Conservation (phyloP, 805 yeast genomes). For the Candida ulmi region DNA sequence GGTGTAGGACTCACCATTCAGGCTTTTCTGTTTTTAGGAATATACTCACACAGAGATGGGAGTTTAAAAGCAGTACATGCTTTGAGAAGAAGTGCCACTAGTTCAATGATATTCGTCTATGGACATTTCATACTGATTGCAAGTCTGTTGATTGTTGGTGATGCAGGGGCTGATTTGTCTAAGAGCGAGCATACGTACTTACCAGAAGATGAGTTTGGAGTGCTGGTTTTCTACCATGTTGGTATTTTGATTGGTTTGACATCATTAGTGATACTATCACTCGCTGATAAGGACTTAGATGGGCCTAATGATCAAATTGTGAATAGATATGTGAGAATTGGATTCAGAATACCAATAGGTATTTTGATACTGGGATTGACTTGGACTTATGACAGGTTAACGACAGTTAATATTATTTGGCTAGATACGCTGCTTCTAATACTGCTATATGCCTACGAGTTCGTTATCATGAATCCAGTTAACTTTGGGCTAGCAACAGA, state of each 20-base stretch:
- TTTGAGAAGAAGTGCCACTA: slow-evolving; percentile 37
- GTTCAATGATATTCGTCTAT: slow-evolving; percentile 42
- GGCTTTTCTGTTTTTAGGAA: slow-evolving; percentile 45
- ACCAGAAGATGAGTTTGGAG: slow-evolving; percentile 29
- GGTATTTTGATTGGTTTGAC: slow-evolving; percentile 43
- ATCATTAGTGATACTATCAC: slow-evolving; percentile 34
- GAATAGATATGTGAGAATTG: slow-evolving; percentile 32
- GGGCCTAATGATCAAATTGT: slow-evolving; percentile 25
- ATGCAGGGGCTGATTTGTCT: slow-evolving; percentile 48
- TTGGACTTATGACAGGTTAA: slow-evolving; percentile 34
- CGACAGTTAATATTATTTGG: slow-evolving; percentile 37
- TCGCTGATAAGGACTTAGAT: slow-evolving; percentile 41
- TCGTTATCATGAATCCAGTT: slow-evolving; percentile 24
- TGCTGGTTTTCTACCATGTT: slow-evolving; percentile 46
- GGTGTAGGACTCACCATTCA: slow-evolving; percentile 42
- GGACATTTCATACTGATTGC: slow-evolving; percentile 48
- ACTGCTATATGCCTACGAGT: slow-evolving; percentile 33
- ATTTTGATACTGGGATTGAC: slow-evolving; percentile 33
- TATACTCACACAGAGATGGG: slow-evolving; percentile 53
- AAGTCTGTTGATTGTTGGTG: slow-evolving; percentile 49
- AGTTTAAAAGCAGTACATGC: slow-evolving; percentile 46
- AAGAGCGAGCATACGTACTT: slow-evolving; percentile 24
- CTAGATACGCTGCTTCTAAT: slow-evolving; percentile 31
- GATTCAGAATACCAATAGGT: slow-evolving; percentile 37
- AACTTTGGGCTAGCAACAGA: slow-evolving; percentile 1